Base-by-base conservation (phyloP, 805 yeast genomes). In the Kodamaea kaohsiungensis region DNA sequence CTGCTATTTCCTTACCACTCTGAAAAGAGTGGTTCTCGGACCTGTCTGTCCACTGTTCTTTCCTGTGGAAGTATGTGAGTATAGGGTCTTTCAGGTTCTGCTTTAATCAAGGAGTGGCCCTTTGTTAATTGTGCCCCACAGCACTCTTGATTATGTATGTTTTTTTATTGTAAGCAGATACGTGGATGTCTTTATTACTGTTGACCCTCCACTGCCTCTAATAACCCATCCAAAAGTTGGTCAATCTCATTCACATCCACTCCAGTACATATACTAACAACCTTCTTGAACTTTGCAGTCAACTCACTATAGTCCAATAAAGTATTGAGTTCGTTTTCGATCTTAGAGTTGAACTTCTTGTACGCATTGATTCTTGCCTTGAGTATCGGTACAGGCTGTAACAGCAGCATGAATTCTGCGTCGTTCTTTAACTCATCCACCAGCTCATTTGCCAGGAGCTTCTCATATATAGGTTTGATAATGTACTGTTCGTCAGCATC, bases 241-340 rank as follows among this genome's bases (percentile, higher is more conserved):
- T 90, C 96, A 33, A 95, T 96, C 58, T 85, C 87, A 51, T 81
- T 82, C 52, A 88, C 89, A 47, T 85, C 91, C 25, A 91, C 93
- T 22, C 95, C 95, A 2, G 97, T 88, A 74, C 98, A 92, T 50
- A 91, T 76, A 25, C 96, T 85, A 38, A 93, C 91, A 15, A 93
- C 97, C 61, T 89, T 81, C 62, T 95, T 86, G 73, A 91, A 95
- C 68, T 93, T 93, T 16, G 75, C 67, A 15, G 79, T 74, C 54
- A 76, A 68, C 54, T 66, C 71, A 49, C 72, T 69, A 61, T 76
- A 76, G 60, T 76, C 75, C 39, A 62, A 77, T 58, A 91, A 78
- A 8, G 73, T 76, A 35, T 70, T 72, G 42, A 90, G 77, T 48
- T 88, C 79, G 2, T 68, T 65, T 35, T 78, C 73, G 54, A 95